Percentiles rank a stretch among this genome's conserved stretches.
Evolutionary conservation across 345 rosid species (phyloP).

Genomic region (Streptanthus diversifolius): DNA sequence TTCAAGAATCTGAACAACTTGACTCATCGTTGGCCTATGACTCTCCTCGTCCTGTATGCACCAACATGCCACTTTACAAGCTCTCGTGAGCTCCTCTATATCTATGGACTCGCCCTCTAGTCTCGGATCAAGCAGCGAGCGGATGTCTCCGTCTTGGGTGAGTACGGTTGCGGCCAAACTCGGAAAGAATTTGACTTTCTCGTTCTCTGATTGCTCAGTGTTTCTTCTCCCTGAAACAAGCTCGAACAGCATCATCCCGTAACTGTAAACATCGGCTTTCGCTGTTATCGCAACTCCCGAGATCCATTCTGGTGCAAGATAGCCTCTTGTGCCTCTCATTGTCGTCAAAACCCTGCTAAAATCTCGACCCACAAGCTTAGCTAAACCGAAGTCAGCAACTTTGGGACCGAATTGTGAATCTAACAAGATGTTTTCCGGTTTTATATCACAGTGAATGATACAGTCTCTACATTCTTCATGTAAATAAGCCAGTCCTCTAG

Average conservation of each 20-base stretch:
- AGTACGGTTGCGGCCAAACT: slow-evolving; percentile 48
- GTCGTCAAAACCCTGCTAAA: slow-evolving; percentile 82
- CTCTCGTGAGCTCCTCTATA: slow-evolving; percentile 54
- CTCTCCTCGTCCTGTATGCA: slow-evolving; percentile 81
- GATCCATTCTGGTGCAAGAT: slow-evolving; percentile 91
- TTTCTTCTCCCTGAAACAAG: slow-evolving; percentile 75
- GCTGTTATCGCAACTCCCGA: slow-evolving; percentile 78
- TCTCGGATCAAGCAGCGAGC: slow-evolving; percentile 50
- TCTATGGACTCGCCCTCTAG: slow-evolving; percentile 44
- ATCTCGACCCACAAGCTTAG: slow-evolving; percentile 78
- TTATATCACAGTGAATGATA: slow-evolving; percentile 85
- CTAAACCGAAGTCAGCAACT: slow-evolving; percentile 84
- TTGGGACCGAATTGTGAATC: slow-evolving; percentile 65
- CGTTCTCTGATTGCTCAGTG: slow-evolving; percentile 50
- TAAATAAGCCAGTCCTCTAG: slow-evolving; percentile 74
- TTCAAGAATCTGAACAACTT: slow-evolving; percentile 81
- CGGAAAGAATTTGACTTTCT: slow-evolving; percentile 56
- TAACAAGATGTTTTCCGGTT: slow-evolving; percentile 81
- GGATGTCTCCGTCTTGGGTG: slow-evolving; percentile 45
- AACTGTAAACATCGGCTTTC: slow-evolving; percentile 87
- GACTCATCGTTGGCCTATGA: slow-evolving; percentile 74
- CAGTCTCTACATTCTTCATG: slow-evolving; percentile 84
- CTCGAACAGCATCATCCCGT: slow-evolving; percentile 89
- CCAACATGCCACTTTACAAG: slow-evolving; percentile 77
- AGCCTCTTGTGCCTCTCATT: slow-evolving; percentile 85